These are phyloP conservation scores for Phytophthora gonapodyides DNA, from an alignment of 352 stramenopile species.

Conservation along the genomic window DNA sequence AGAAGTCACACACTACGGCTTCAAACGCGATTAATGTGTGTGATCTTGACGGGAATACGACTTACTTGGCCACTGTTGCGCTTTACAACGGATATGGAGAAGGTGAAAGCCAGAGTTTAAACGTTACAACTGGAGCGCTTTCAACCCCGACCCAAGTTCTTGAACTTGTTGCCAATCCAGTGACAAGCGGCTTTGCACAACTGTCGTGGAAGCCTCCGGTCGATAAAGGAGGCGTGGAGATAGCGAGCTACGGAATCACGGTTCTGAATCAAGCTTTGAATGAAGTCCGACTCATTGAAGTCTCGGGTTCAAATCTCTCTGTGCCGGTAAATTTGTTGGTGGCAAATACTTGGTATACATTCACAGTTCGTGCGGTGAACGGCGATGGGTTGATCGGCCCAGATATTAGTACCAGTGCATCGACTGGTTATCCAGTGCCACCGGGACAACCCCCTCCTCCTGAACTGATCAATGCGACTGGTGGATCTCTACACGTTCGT, in stretches of 20 bases:
- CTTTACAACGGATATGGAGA: constrained; percentile 29
- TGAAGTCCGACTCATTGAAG: constrained; percentile 10
- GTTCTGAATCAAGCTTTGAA: constrained; percentile 18
- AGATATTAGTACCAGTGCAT: not conserved
- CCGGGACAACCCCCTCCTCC: constrained; percentile 34
- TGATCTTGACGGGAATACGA: constrained; percentile 30
- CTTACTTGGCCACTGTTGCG: constrained; percentile 34
- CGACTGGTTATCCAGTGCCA: constrained; percentile 17
- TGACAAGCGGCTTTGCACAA: constrained; percentile 33
- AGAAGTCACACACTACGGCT: not conserved
- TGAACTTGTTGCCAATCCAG: constrained; percentile 9
- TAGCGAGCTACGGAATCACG: constrained; percentile 33
- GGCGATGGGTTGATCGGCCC: constrained; percentile 17
- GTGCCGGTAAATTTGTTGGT: constrained; percentile 31
- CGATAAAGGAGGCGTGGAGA: constrained; percentile 36
- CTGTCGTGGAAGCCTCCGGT: constrained; percentile 39
- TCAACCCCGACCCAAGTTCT: constrained; percentile 28
- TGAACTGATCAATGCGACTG: constrained; percentile 42
- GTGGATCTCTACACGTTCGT: constrained; percentile 45
- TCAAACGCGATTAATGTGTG: constrained; percentile 10
- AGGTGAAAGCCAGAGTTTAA: constrained; percentile 24
- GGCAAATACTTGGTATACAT: constrained; percentile 31
- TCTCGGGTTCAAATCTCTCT: constrained; percentile 11
- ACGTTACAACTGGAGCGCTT: constrained; percentile 27
- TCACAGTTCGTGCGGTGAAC: constrained; percentile 42